Conservation (phyloP, 495 filamentous ascomycete species). For the Trichoderma gamsii region DNA sequence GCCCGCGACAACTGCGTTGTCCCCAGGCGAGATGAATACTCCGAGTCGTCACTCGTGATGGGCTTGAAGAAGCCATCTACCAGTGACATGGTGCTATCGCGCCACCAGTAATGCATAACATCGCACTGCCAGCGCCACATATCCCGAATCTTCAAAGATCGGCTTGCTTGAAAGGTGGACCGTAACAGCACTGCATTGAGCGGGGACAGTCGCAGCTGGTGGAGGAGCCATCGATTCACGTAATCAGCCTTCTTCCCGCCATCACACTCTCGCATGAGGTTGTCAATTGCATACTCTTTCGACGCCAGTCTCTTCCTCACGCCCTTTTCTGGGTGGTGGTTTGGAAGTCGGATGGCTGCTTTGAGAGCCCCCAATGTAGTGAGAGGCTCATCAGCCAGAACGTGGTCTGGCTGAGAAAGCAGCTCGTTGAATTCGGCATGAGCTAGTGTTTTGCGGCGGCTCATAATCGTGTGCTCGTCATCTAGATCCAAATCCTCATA, state of each 20-base stretch:
- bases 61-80: conserved; percentile 1
- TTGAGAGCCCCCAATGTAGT: conserved; percentile 23
- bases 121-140: conserved; percentile 41
- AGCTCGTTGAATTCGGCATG: conserved; percentile 29
- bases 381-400: conserved; percentile 20
- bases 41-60: conserved; percentile 1
- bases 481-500: conserved; percentile 11
- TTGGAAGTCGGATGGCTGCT: conserved; percentile 22
- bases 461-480: neutral
- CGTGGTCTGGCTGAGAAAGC: conserved; percentile 30
- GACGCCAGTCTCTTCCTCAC: conserved; percentile 23
- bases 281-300: conserved; percentile 32
- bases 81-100: conserved; percentile 24
- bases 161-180: conserved; percentile 28
- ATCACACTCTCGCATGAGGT: conserved; percentile 23
- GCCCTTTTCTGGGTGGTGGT: conserved; percentile 22
- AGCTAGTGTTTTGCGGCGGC: conserved; percentile 16
- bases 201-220: conserved; percentile 38
- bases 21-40: conserved; percentile 5
- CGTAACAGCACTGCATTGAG: conserved; percentile 40
- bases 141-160: conserved; percentile 31
- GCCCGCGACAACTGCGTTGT: conserved; percentile 6
- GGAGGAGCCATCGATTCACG: conserved; percentile 44
- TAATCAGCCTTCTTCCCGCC: conserved; percentile 34
- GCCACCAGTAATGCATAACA: conserved; percentile 39